Evolutionary conservation across 106 monocot genomes (phyloP).

Genomic region (Apostasia shenzhenica): DNA sequence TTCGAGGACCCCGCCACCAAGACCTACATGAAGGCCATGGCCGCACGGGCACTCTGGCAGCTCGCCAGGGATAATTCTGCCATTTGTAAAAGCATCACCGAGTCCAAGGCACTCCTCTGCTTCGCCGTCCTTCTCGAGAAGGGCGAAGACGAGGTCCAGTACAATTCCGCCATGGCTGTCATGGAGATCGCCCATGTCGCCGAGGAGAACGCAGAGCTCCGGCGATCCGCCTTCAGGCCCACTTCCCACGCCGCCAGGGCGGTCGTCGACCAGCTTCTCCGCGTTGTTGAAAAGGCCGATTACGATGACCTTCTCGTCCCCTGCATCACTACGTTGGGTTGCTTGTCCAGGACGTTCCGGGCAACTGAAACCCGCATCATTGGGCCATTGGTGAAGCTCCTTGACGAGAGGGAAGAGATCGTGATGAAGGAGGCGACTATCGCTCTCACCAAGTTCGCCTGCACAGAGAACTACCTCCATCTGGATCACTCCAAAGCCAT

Average conservation of each 20-base stretch:
- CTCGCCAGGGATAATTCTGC: slow-evolving; percentile 29
- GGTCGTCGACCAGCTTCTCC: slow-evolving; percentile 52
- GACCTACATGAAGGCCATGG: slow-evolving; percentile 48
- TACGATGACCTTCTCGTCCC: slow-evolving; percentile 27
- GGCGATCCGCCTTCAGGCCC: slow-evolving; percentile 54
- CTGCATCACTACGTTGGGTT: slow-evolving; percentile 50
- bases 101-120: slow-evolving; percentile 59
- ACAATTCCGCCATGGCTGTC: slow-evolving; percentile 46
- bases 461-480: slow-evolving; percentile 37
- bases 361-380: slow-evolving; percentile 43
- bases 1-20: slow-evolving; percentile 63
- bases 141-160: slow-evolving; percentile 47
- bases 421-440: slow-evolving; percentile 38
- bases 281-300: slow-evolving; percentile 19
- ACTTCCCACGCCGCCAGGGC: slow-evolving; percentile 52
- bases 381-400: slow-evolving; percentile 38
- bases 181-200: slow-evolving; percentile 45
- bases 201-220: slow-evolving; percentile 45
- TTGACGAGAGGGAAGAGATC: slow-evolving; percentile 42
- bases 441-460: slow-evolving; percentile 48
- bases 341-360: slow-evolving; percentile 38
- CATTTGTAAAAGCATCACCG: slow-evolving; percentile 56
- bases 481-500: slow-evolving; percentile 55
- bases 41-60: slow-evolving; percentile 51
- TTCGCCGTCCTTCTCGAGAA: slow-evolving; percentile 44